phyloP scores from a whole-genome alignment of 164 flowering plant genomes.

The Paratinospora sagittata region DNA sequence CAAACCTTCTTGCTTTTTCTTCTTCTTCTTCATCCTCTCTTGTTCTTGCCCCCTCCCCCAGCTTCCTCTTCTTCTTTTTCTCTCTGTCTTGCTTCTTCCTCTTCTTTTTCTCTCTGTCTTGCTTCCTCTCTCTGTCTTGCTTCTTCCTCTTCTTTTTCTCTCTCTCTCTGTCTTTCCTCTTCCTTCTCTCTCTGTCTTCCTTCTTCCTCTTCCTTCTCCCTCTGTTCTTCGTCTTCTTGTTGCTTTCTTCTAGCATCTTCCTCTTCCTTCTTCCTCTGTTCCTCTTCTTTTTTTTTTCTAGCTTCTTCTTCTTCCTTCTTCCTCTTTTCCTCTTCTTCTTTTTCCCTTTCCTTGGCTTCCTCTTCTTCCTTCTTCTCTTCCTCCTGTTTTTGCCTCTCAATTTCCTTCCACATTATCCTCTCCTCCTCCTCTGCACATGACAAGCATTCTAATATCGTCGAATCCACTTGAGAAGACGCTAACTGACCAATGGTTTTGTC shows the following conservation, averaged over 20 bases:
- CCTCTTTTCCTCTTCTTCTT: constrained; percentile 8
- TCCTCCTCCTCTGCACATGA: constrained; percentile 84
- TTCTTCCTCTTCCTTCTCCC: constrained; percentile 8
- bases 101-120: constrained; percentile 8
- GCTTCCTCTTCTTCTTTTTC: constrained; percentile 4
- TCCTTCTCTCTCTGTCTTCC: too few species aligned
- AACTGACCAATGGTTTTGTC: constrained; percentile 34
- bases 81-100: constrained; percentile 4
- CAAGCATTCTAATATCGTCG: constrained; percentile 56
- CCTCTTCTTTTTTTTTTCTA: constrained; percentile 22
- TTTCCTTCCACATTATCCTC: constrained; percentile 44
- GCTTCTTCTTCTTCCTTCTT: not conserved
- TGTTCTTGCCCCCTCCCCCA: not conserved
- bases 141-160: constrained; percentile 6
- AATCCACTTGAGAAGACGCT: constrained; percentile 36
- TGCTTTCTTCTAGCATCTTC: constrained; percentile 18
- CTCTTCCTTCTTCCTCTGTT: constrained; percentile 6
- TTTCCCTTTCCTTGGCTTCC: constrained; percentile 1
- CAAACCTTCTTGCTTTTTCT: not conserved
- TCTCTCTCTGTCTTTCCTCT: constrained; percentile 1
- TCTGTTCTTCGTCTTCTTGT: not conserved
- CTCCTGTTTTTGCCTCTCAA: constrained; percentile 23
- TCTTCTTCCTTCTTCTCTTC: constrained; percentile 20
- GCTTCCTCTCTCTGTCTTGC: constrained; percentile 4
- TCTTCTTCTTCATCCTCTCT: constrained; percentile 4